Evolutionary conservation across 1,139 yeast species (phyloP).

Genomic region (Blastobotrys illinoisensis): DNA sequence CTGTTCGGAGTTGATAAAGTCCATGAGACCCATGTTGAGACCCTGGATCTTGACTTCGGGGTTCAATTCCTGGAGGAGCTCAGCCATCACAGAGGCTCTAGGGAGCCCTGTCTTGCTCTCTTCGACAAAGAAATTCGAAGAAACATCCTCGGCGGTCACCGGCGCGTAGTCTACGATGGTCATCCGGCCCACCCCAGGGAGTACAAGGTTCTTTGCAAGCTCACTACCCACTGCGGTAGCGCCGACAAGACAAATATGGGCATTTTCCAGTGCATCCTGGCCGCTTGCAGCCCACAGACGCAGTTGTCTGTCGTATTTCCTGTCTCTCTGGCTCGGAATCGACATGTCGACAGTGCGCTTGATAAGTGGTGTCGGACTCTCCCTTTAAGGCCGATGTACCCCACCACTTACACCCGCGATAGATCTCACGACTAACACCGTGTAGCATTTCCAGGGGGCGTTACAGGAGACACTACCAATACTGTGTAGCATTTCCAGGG

Average conservation of each 20-base stretch:
- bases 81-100: slow-evolving; percentile 39
- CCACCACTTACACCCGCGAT: not conserved
- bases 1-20: slow-evolving; percentile 8
- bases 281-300: slow-evolving; percentile 84
- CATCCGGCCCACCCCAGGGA: slow-evolving; percentile 73
- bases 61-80: slow-evolving; percentile 52
- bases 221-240: slow-evolving; percentile 63
- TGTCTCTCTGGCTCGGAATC: slow-evolving; percentile 23
- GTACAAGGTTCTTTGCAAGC: slow-evolving; percentile 65
- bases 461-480: too few relatives aligned
- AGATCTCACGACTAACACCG: too few relatives aligned
- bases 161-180: slow-evolving; percentile 48
- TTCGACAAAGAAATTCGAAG: slow-evolving; percentile 59
- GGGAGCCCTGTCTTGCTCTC: slow-evolving; percentile 42
- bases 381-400: not conserved
- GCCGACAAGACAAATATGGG: slow-evolving; percentile 60
- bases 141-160: slow-evolving; percentile 43
- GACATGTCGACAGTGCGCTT: not conserved
- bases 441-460: too few relatives aligned
- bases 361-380: not conserved
- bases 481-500: not conserved
- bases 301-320: slow-evolving; percentile 74
- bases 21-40: slow-evolving; percentile 27
- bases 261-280: slow-evolving; percentile 52
- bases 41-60: slow-evolving; percentile 47